Conservation (phyloP, 164 flowering plant genomes). For the Vitis rotundifolia region DNA sequence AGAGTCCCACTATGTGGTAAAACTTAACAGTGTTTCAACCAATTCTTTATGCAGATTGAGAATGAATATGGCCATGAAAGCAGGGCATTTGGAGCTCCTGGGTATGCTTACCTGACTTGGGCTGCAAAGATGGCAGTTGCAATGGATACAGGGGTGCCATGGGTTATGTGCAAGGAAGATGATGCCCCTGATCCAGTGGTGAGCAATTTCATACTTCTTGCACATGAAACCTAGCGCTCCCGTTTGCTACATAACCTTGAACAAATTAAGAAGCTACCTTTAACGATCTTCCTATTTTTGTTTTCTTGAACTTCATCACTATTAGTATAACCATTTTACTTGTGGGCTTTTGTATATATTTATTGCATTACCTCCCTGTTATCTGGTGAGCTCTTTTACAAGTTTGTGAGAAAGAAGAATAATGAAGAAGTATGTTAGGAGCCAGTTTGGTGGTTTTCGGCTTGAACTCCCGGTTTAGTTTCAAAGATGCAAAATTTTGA, state of each 20-base stretch:
- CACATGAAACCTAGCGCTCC: neutral
- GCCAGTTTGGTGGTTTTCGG: neutral
- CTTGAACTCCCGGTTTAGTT: neutral
- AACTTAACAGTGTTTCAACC: neutral
- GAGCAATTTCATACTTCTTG: neutral
- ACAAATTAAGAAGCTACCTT: neutral
- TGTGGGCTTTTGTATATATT: neutral
- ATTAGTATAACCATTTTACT: too few relatives aligned
- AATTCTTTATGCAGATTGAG: conserved; percentile 34
- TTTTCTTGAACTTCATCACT: neutral
- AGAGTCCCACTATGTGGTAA: neutral
- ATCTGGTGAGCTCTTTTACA: too few relatives aligned
- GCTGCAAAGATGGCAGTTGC: conserved; percentile 49
- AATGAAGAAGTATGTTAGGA: too few relatives aligned
- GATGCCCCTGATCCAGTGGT: conserved; percentile 57
- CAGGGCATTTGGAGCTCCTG: conserved; percentile 33
- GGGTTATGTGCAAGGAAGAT: conserved; percentile 54
- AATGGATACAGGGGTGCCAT: conserved; percentile 42
- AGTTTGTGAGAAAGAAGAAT: too few relatives aligned
- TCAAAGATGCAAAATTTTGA: too few relatives aligned
- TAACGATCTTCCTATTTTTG: neutral
- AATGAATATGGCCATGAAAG: conserved; percentile 38
- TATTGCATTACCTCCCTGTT: neutral
- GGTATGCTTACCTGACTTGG: conserved; percentile 37
- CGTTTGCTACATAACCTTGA: neutral